Base-by-base conservation (phyloP, 805 yeast species). In the Candida tammaniensis region DNA sequence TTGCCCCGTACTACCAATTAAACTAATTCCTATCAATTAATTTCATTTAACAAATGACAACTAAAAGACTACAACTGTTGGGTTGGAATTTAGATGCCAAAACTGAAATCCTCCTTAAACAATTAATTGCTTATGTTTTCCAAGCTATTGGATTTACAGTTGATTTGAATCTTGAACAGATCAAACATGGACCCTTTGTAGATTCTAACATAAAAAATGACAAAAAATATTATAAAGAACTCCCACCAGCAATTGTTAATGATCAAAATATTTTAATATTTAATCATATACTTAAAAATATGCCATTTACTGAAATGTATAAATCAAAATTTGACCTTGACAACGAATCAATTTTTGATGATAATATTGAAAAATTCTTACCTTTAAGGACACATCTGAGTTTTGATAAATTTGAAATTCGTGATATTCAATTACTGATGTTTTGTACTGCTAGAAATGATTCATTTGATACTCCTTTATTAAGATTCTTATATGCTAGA, bases 401-500 rank as follows among this genome's bases (percentile, higher is more conserved):
- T 4, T 29, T 35, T 22, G 26, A 30, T 21, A 30, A 30, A 10
- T 24, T 12, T 25, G 24, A 30, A 8, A 31, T 22, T 24, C 30
- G 30, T 6, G 28, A 41, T 5, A 24, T 24, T 20, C 17, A 32
- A 13, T 23, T 14, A 12, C 29, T 30, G 15, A 20, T 46, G 4
- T 31, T 49, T 14, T 19, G 36, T 3, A 24, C 31, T 20, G 22
- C 16, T 2, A 79, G 89, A 57, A 73, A 78, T 25, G 97, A 89
- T 53, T 68, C 79, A 32, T 85, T 94, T 2, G 98, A 91, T 58
- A 80, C 83, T 46, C 57, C 80, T 43, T 29, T 86, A 21, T 64
- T 88, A 47, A 71, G 95, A 49, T 88, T 80, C 51, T 56, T 85
- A 15, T 70, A 93, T 43, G 95, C 95, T 20, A 77, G 95, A 57